These are phyloP conservation scores for Zygoascus bituminiphila DNA, from an alignment of 805 yeast species.

Conservation along the genomic window DNA sequence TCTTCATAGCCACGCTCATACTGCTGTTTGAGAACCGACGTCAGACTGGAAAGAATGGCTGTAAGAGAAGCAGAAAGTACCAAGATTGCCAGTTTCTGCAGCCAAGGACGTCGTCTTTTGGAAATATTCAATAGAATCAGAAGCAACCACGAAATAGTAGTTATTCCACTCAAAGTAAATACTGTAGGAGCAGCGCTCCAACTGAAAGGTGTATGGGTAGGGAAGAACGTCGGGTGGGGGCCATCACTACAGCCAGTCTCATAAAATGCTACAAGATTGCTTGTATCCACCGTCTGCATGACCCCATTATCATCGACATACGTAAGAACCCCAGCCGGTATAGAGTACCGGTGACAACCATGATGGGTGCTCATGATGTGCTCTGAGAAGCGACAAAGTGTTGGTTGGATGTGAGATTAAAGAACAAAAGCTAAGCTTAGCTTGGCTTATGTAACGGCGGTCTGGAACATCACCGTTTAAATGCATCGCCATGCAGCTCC, in stretches of 20 bases:
- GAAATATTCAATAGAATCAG: constrained; percentile 47
- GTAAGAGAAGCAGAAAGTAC: constrained; percentile 49
- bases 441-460: too few relatives aligned
- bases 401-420: too few relatives aligned
- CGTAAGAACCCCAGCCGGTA: constrained; percentile 1
- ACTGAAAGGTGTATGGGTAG: constrained; percentile 21
- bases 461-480: too few relatives aligned
- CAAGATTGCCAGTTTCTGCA: constrained; percentile 51
- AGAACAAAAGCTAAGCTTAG: too few relatives aligned
- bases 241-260: constrained; percentile 3
- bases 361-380: not conserved
- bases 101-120: constrained; percentile 48
- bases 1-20: constrained; percentile 49
- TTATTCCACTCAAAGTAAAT: constrained; percentile 26
- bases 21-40: constrained; percentile 41
- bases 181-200: constrained; percentile 28
- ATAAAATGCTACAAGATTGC: not conserved
- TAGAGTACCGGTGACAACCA: not conserved
- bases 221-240: constrained; percentile 1
- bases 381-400: too few relatives aligned
- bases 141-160: constrained; percentile 59
- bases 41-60: constrained; percentile 39
- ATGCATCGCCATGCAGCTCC: too few relatives aligned
- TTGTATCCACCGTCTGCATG: not conserved
- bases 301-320: not conserved